Evolutionary conservation across 352 stramenopile species (phyloP).

Genomic region (Globisporangium cylindrosporum): DNA sequence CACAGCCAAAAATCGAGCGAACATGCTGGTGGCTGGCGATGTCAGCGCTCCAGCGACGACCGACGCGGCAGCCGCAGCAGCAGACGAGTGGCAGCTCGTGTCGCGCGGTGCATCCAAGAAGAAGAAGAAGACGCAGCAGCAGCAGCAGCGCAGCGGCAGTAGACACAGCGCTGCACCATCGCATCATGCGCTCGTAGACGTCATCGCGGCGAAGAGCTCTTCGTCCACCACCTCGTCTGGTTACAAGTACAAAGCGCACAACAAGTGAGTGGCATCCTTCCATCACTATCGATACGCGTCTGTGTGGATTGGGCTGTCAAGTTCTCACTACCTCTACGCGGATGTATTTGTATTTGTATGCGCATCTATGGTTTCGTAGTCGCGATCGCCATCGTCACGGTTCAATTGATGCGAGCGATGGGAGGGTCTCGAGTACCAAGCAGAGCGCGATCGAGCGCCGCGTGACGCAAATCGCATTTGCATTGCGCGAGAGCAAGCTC

Average conservation of each 20-base stretch:
- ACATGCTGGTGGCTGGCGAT: not conserved
- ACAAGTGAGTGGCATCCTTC: constrained; percentile 3
- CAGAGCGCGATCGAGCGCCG: constrained; percentile 35
- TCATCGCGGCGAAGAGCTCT: not conserved
- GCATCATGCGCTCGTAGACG: not conserved
- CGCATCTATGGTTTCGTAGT: not conserved
- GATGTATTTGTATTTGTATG: not conserved
- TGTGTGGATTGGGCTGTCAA: too few relatives aligned
- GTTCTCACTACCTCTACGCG: not conserved
- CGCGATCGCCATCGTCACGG: constrained; percentile 4
- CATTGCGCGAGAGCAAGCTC: constrained; percentile 29
- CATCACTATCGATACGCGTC: not conserved
- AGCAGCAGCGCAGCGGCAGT: not conserved
- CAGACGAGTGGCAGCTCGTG: constrained; percentile 18
- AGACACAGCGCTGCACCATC: not conserved
- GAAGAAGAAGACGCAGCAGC: constrained; percentile 3
- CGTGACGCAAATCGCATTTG: constrained; percentile 31
- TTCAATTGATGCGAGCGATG: not conserved
- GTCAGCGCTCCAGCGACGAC: not conserved
- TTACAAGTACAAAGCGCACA: constrained; percentile 12
- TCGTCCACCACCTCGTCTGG: not conserved
- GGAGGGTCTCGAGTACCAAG: not conserved
- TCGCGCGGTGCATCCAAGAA: constrained; percentile 11
- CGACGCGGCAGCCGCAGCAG: not conserved
- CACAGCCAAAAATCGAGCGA: not conserved